These are phyloP conservation scores for Iberis pinnata DNA, from an alignment of 345 rosid genomes.

Conservation along the genomic window DNA sequence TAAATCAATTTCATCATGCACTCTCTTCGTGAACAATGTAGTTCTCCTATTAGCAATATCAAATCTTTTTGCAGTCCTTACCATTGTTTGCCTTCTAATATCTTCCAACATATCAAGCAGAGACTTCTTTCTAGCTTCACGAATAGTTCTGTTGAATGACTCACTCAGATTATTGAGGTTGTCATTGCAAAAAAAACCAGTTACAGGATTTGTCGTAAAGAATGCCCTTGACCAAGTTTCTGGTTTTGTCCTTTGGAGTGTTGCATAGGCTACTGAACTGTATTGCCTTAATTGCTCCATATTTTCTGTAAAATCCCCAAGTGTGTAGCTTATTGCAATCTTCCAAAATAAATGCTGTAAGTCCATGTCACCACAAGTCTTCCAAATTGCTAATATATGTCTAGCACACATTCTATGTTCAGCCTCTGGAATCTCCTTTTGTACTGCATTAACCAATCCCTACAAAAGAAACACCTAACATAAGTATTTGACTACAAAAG, in stretches of 20 bases:
- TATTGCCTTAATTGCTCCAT: not conserved
- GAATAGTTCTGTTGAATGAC: no score
- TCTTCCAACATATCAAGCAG: not conserved
- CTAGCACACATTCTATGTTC: not conserved
- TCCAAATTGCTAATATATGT: not conserved
- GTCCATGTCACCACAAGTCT: not conserved
- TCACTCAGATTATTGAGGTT: not conserved
- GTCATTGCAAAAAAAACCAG: not conserved
- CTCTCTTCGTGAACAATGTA: not conserved
- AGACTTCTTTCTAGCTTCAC: not conserved
- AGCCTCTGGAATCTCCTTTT: not conserved
- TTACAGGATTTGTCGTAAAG: not conserved
- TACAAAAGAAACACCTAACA: no score
- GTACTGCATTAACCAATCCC: not conserved
- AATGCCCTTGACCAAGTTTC: not conserved
- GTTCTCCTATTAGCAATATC: not conserved
- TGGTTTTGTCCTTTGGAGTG: not conserved
- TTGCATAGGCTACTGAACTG: not conserved
- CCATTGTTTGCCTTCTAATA: not conserved
- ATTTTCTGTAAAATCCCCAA: not conserved
- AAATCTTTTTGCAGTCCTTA: not conserved
- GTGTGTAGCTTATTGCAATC: not conserved
- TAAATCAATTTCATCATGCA: not conserved
- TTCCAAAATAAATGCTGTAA: not conserved
- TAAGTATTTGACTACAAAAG: no score